A percentile compares a stretch with the other conserved stretches of the same genome.
Evolutionary conservation across 2,329 filamentous ascomycete genomes (phyloP).

Genomic region (Venturiaceae sp.): DNA sequence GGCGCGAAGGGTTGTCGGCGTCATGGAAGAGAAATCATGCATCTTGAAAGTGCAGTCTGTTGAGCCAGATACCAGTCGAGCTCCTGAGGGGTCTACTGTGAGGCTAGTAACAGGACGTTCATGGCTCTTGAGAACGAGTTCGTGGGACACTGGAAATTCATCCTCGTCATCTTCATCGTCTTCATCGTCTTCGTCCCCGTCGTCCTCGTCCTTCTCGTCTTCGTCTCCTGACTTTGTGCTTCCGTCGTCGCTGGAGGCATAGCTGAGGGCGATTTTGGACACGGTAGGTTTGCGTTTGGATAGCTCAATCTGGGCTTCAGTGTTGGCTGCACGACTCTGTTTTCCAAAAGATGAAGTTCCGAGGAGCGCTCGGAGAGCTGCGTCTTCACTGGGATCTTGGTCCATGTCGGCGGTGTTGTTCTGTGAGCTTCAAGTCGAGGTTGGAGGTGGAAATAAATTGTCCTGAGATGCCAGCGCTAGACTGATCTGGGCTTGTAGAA

Average conservation of each 20-base stretch:
- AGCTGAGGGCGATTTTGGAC: neutral
- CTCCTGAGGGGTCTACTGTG: slow-evolving; percentile 76
- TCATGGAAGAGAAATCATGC: slow-evolving; percentile 94
- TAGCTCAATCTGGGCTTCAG: slow-evolving; percentile 10
- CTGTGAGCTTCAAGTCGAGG: too few species aligned
- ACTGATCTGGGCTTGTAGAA: neutral
- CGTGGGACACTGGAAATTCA: slow-evolving; percentile 86
- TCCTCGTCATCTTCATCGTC: slow-evolving; percentile 65
- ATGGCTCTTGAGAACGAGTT: slow-evolving; percentile 87
- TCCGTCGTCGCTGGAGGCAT: slow-evolving; percentile 1
- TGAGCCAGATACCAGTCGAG: slow-evolving; percentile 79
- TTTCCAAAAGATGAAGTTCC: slow-evolving; percentile 10
- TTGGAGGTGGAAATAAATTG: neutral
- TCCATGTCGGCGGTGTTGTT: slow-evolving; percentile 2
- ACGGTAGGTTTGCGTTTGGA: neutral
- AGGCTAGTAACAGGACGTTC: slow-evolving; percentile 77
- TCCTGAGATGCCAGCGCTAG: too few species aligned
- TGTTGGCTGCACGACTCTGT: slow-evolving; percentile 5
- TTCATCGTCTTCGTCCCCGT: slow-evolving; percentile 47
- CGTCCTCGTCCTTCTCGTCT: slow-evolving; percentile 27
- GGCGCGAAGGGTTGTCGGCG: slow-evolving; percentile 82
- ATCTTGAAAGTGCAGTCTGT: slow-evolving; percentile 86
- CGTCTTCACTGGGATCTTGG: slow-evolving; percentile 4
- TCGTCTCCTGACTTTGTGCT: slow-evolving; percentile 13
- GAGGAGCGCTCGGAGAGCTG: slow-evolving; percentile 6